Evolutionary conservation across 139 green algal species (phyloP).

Genomic region (Micromonas pusilla): DNA sequence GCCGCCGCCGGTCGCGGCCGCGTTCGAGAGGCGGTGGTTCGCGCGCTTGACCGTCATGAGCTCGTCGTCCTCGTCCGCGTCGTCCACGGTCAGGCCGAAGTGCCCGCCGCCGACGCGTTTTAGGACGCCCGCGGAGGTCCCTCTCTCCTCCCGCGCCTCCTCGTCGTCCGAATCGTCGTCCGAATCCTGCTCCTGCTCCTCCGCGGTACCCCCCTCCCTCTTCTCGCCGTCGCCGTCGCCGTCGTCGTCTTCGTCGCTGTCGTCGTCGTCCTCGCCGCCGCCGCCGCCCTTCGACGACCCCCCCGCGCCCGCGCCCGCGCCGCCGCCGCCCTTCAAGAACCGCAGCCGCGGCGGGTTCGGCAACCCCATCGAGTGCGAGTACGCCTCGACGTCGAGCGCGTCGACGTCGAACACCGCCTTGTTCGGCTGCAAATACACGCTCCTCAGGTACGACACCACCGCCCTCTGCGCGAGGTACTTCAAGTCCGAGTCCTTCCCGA

Average conservation of each 20-base stretch:
- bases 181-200: no score
- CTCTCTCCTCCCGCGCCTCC: background rate
- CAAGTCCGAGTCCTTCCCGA: constrained; percentile 77
- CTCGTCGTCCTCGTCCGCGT: constrained; percentile 22
- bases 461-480: constrained; percentile 79
- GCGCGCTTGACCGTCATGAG: constrained; percentile 3
- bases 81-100: constrained; percentile 10
- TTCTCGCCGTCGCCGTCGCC: constrained; percentile 15
- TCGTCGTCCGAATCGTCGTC: constrained; percentile 19
- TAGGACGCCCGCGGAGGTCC: background rate
- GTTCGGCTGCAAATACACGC: constrained; percentile 75
- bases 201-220: no score
- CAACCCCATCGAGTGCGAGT: constrained; percentile 13
- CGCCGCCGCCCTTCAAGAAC: constrained; percentile 5
- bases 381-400: constrained; percentile 1
- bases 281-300: background rate
- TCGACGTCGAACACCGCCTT: constrained; percentile 26
- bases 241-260: constrained; percentile 11
- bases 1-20: background rate
- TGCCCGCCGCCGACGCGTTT: background rate
- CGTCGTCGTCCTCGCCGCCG: constrained; percentile 7
- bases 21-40: constrained; percentile 1
- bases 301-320: no score
- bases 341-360: constrained; percentile 10
- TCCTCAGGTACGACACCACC: constrained; percentile 78